phyloP scores from a whole-genome alignment of 129 eudicot genomes.

The Pulicaria dysenterica region DNA sequence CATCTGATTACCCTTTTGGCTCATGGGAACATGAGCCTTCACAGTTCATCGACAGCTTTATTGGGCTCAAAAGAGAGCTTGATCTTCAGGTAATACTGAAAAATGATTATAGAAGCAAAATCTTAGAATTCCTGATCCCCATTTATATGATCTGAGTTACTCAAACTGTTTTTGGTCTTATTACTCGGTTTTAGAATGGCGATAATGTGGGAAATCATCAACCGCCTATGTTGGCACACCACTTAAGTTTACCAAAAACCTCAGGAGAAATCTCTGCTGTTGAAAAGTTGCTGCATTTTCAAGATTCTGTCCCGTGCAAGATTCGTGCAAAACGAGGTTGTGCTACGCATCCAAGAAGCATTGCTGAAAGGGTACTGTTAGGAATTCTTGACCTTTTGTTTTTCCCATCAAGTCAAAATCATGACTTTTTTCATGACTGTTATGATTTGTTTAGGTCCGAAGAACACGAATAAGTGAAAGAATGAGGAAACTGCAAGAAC shows the following conservation, averaged over 20 bases:
- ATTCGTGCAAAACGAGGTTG: constrained; percentile 96
- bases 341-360: constrained; percentile 98
- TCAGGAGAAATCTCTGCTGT: constrained; percentile 61
- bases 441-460: constrained; percentile 57
- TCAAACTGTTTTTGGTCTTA: background rate
- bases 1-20: constrained; percentile 58
- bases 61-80: constrained; percentile 61
- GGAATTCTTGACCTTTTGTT: background rate
- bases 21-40: constrained; percentile 69
- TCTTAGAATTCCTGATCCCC: background rate
- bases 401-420: background rate
- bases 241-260: constrained; percentile 83
- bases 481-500: constrained; percentile 94
- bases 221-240: constrained; percentile 63
- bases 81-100: constrained; percentile 46
- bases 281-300: constrained; percentile 71
- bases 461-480: constrained; percentile 94
- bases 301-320: constrained; percentile 85
- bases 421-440: constrained; percentile 5
- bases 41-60: constrained; percentile 46
- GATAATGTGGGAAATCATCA: constrained; percentile 45
- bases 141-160: background rate
- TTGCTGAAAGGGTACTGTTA: constrained; percentile 91
- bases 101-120: background rate
- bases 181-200: constrained; percentile 36